A percentile compares a stretch with the other conserved stretches of the same genome.
phyloP scores from a whole-genome alignment of 257 asterid genomes.

The Nicotiana undulata region DNA sequence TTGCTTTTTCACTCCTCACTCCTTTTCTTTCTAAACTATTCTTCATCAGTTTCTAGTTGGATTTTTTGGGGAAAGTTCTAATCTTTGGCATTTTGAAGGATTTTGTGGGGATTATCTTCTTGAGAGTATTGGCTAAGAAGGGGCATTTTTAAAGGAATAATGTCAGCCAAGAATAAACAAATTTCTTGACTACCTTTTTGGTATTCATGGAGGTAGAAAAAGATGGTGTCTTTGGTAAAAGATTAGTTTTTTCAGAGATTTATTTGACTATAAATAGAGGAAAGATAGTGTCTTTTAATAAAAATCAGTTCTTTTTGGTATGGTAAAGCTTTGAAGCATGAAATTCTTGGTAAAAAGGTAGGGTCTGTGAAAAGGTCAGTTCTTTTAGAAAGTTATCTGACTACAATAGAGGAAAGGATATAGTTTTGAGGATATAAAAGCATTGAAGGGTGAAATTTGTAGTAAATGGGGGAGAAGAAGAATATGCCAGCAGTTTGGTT shows the following conservation, averaged over 20 bases:
- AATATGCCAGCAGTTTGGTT: conserved; percentile 47
- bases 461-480: conserved; percentile 35
- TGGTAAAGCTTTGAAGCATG: conserved; percentile 3
- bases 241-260: neutral
- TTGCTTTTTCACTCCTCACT: neutral
- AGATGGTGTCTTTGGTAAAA: neutral
- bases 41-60: neutral
- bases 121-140: neutral
- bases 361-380: neutral
- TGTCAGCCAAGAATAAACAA: neutral
- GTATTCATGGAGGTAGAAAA: neutral
- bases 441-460: conserved; percentile 1
- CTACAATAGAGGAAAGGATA: neutral
- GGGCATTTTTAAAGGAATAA: neutral
- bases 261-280: neutral
- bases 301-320: neutral
- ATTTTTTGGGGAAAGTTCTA: neutral
- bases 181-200: neutral
- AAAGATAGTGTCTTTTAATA: neutral
- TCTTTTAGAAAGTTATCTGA: neutral
- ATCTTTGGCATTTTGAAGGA: neutral
- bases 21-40: neutral
- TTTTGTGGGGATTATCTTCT: neutral
- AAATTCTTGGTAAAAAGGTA: neutral
- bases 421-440: neutral